Base-by-base conservation (phyloP, 139 green algal genomes). In the Picochlorum sp. region DNA sequence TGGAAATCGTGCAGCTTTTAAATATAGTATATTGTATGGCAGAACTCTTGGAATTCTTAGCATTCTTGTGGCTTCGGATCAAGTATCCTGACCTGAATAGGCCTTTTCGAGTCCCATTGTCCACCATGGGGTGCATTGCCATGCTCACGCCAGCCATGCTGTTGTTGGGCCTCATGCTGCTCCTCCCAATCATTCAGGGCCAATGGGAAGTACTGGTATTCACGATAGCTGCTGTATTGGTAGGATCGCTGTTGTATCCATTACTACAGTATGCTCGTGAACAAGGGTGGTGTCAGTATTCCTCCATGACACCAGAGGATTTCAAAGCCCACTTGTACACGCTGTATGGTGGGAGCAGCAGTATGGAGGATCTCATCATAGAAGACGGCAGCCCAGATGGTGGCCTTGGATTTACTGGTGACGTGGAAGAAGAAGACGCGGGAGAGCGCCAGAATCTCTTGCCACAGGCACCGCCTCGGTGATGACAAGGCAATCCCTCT, bases 11-110 rank as follows among this genome's bases (percentile, higher is more conserved):
- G 57, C 79, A 94, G 72, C 76, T 97, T 63, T 82, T 97, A 16
- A 97, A 97, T 81, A 83, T 88, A 44, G 77, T 95, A 49, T 98
- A 98, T 78, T 97, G 91, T 80, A 65, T 98, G 49, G 90, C 84
- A 11, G 84, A 95, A 80, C 77, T 97, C 62, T 80, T 97, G 54
- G 90, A 98, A 87, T 98, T 97, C 79, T 78, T 74, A 21, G 92
- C 92, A 7, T 97, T 95, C 59, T 62, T 98, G 20, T 82, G 72
- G 77, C 76, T 98, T 65, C 78, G 91, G 14, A 68, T 94, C 61
- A 83, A 68, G 45, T 82, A 75, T 38, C 65, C 73, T 15, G 2
- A 52, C n/a, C 52, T 79, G 30, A 26, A 65, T 45, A 77, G 78
- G 9, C 80, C 80, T 1, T 85, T 63, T 70, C 80, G 79, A 69